A percentile compares a stretch with the other conserved stretches of the same genome.
Evolutionary conservation across 2,329 filamentous ascomycete species (phyloP).

Genomic region (Drechslerella coelobrocha): DNA sequence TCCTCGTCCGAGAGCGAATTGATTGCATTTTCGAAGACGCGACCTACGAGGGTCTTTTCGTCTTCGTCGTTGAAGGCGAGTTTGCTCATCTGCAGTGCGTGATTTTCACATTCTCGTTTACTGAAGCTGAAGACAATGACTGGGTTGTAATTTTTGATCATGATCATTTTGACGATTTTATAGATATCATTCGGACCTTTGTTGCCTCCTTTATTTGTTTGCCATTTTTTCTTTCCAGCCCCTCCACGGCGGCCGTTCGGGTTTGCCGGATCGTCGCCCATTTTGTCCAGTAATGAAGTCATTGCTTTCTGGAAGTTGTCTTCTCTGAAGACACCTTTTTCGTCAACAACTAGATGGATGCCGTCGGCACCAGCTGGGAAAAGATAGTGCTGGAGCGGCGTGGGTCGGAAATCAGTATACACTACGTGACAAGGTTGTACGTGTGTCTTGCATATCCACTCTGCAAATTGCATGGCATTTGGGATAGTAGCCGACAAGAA

Average conservation of each 20-base stretch:
- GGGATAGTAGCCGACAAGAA: constrained; percentile 98
- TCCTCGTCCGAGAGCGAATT: constrained; percentile 92
- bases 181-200: constrained; percentile 77
- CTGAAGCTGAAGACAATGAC: constrained; percentile 99
- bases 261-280: constrained; percentile 82
- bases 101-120: constrained; percentile 92
- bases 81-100: constrained; percentile 83
- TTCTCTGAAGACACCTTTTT: constrained; percentile 94
- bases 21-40: constrained; percentile 92
- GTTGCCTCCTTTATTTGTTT: constrained; percentile 83
- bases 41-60: constrained; percentile 90
- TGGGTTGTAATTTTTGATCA: constrained; percentile 95
- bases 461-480: constrained; percentile 98
- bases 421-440: constrained; percentile 98
- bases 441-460: constrained; percentile 99
- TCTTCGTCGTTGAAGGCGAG: constrained; percentile 95
- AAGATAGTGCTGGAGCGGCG: constrained; percentile 96
- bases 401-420: constrained; percentile 97
- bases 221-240: constrained; percentile 90
- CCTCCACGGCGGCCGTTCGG: constrained; percentile 75
- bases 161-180: constrained; percentile 99
- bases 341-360: constrained; percentile 92
- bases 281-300: constrained; percentile 84
- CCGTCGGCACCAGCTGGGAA: constrained; percentile 92
- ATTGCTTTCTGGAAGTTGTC: constrained; percentile 98